Evolutionary conservation across 768 basidiomycete species (phyloP), one percentile per base, ranked within the genome.

Genomic region (Podaxis sp.): DNA sequence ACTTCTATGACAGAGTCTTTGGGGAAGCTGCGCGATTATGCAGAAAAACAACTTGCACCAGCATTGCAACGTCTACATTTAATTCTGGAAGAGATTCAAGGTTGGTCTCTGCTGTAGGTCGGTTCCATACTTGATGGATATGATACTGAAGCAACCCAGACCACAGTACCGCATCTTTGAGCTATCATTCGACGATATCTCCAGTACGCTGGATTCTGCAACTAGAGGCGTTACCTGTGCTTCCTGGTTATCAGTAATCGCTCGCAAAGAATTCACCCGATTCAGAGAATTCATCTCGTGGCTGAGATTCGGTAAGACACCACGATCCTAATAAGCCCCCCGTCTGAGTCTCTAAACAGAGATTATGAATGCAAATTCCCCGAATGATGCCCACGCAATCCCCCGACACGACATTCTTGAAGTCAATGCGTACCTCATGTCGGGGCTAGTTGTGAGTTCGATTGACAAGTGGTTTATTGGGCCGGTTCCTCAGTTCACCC

Each of bases 381-480:
- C 79, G 52, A 78, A 76, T 64, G 90, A 91, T 56, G 73, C 77
- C 55, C 81, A 76, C 64, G 76, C 80, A 13, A 51, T 63, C 55
- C 76, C 83, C 38, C 82, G 85, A 61, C 85, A 92, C 70, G 92
- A 94, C 73, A 81, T 88, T 64, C 78, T 93, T 57, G 89, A 92
- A 79, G 92, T 90, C 57, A 90, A 91, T 72, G 84, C 86, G 66
- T 94, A 94, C 72, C 79, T 94, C 68, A 85, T 84, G 68, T 84
- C 84, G 48, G 90, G 92, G 53, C 81, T 94, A 49, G 78, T 82
- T 57, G 77, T 79, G 58, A 92, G 89, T 72, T 75, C 80, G 55
- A 84, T 94, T 74, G 92, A 93, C 77, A 82, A 80, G 66, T 94
- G 92, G 90, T 94, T 94, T 73, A 80, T 80, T 71, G 90, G 89